These are phyloP conservation scores for Apostasia shenzhenica DNA, from an alignment of 106 monocot species.

Conservation along the genomic window DNA sequence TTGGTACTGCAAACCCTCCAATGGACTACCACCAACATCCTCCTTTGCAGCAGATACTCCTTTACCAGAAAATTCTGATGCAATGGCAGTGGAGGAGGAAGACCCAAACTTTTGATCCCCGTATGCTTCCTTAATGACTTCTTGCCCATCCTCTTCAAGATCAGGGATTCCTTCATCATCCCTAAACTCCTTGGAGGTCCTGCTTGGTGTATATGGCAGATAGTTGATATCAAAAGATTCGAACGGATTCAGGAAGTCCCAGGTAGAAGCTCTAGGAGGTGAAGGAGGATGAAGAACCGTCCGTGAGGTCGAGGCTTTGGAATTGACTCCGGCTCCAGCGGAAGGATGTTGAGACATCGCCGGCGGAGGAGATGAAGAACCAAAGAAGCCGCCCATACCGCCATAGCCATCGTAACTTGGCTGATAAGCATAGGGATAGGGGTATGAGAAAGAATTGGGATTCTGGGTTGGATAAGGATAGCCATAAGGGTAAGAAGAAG, in stretches of 20 bases:
- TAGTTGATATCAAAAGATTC: slow-evolving; percentile 37
- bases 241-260: slow-evolving; percentile 92
- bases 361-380: slow-evolving; percentile 16
- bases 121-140: slow-evolving; percentile 72
- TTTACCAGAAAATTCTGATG: not conserved
- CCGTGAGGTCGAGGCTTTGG: slow-evolving; percentile 11
- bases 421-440: slow-evolving; percentile 13
- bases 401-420: slow-evolving; percentile 14
- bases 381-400: slow-evolving; percentile 28
- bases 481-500: slow-evolving; percentile 8
- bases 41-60: slow-evolving; percentile 11
- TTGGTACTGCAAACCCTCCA: slow-evolving; percentile 13
- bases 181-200: slow-evolving; percentile 74
- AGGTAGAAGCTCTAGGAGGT: slow-evolving; percentile 48
- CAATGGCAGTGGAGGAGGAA: slow-evolving; percentile 14
- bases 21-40: slow-evolving; percentile 10
- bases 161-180: slow-evolving; percentile 97
- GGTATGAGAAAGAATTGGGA: slow-evolving; percentile 9
- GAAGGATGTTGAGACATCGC: slow-evolving; percentile 9
- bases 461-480: slow-evolving; percentile 13
- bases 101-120: slow-evolving; percentile 38
- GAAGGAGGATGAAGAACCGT: slow-evolving; percentile 55
- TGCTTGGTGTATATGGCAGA: slow-evolving; percentile 54
- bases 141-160: slow-evolving; percentile 58
- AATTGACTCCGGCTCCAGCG: not conserved